A percentile compares a stretch with the other conserved stretches of the same genome.
These are phyloP conservation scores for Sequoiadendron giganteum DNA, from an alignment of 75 land plant genomes.

Conservation along the genomic window DNA sequence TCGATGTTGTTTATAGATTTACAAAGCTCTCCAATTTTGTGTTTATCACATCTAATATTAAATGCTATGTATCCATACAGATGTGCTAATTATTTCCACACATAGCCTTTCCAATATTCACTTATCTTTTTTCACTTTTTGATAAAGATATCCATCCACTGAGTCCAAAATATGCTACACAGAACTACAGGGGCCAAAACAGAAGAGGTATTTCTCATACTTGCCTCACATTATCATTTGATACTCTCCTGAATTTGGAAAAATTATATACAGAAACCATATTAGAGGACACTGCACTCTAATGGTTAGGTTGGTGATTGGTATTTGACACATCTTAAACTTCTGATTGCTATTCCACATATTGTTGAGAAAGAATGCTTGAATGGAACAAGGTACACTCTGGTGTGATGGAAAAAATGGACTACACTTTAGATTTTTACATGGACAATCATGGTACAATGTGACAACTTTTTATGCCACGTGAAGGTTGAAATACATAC, in stretches of 20 bases:
- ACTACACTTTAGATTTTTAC: conserved; percentile 7
- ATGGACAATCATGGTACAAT: conserved; percentile 10
- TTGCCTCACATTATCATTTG: conserved; percentile 2
- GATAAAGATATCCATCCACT: not conserved
- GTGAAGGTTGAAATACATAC: conserved; percentile 14
- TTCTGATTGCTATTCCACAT: not conserved
- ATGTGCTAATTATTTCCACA: not conserved
- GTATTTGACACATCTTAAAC: not conserved
- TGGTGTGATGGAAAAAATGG: conserved; percentile 6
- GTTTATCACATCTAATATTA: not conserved
- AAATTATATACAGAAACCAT: not conserved
- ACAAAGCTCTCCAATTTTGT: not conserved
- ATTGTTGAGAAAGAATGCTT: conserved; percentile 8
- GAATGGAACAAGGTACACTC: not conserved
- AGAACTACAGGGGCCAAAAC: not conserved
- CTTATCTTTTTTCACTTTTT: not conserved
- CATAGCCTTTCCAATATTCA: not conserved
- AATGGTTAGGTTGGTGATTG: conserved; percentile 6
- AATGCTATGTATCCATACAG: not conserved
- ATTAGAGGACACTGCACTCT: conserved; percentile 7
- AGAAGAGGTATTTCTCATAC: not conserved
- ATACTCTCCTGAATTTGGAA: not conserved
- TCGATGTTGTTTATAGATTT: not conserved
- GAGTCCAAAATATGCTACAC: not conserved
- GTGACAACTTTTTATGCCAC: conserved; percentile 10